A percentile compares a stretch with the other conserved stretches of the same genome.
These are phyloP conservation scores for Chrysanthemum seticuspe DNA, from an alignment of 129 eudicot genomes.

Conservation along the genomic window DNA sequence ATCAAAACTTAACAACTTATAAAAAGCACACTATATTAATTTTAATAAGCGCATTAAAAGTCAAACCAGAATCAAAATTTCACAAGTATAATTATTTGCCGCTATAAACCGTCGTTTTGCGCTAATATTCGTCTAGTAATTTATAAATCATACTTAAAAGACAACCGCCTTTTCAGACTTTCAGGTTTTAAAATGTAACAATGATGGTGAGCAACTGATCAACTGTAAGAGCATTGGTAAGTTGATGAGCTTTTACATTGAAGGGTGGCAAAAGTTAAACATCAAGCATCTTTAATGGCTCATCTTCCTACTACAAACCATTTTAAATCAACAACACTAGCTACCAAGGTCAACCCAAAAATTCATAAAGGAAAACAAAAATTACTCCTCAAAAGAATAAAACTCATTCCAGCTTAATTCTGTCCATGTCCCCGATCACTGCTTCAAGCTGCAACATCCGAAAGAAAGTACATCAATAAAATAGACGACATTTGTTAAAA, in stretches of 20 bases:
- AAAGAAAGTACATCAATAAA: neutral
- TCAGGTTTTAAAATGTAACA: neutral
- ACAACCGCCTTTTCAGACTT: too few species aligned
- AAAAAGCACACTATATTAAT: too few species aligned
- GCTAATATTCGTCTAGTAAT: too few species aligned
- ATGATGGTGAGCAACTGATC: neutral
- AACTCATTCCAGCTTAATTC: slow-evolving; percentile 72
- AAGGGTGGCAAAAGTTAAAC: slow-evolving; percentile 9
- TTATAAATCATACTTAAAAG: too few species aligned
- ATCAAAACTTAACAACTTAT: too few species aligned
- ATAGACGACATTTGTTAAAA: neutral
- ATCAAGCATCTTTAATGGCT: neutral
- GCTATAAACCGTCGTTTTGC: too few species aligned
- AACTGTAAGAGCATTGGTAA: neutral
- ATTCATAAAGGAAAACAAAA: neutral
- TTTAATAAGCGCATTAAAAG: too few species aligned
- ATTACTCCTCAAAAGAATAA: neutral
- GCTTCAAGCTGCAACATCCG: slow-evolving; percentile 74
- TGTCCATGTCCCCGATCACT: slow-evolving; percentile 69
- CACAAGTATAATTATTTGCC: too few species aligned
- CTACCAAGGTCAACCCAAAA: neutral
- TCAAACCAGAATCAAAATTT: too few species aligned
- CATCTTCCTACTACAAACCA: slow-evolving; percentile 6
- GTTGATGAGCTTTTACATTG: slow-evolving; percentile 13
- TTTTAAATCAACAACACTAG: slow-evolving; percentile 2